Conservation (phyloP, 805 yeast genomes). For the Wickerhamomyces queroliae region DNA sequence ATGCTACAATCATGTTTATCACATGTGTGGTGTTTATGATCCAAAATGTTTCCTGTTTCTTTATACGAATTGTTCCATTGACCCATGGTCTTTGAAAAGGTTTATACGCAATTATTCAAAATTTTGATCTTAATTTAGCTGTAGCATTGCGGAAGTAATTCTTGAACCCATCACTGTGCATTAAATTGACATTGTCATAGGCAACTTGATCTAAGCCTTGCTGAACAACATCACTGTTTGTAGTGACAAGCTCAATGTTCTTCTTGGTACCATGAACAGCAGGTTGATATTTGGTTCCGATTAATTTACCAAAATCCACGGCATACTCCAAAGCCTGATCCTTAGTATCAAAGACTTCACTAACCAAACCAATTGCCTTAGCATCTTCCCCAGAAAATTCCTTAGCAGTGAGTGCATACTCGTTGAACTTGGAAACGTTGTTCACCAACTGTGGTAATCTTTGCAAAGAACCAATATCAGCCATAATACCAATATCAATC, state of each 20-base stretch:
- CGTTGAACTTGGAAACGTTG: constrained; percentile 52
- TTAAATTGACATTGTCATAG: constrained; percentile 37
- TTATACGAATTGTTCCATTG: no score
- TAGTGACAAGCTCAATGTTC: constrained; percentile 37
- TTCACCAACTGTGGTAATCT: constrained; percentile 50
- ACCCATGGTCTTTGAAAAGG: no score
- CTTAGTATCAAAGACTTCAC: constrained; percentile 39
- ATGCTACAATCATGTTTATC: not conserved
- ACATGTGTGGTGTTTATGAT: not conserved
- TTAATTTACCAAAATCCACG: constrained; percentile 36
- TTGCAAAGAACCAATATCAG: constrained; percentile 76
- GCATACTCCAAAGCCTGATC: constrained; percentile 46
- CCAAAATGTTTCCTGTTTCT: not conserved
- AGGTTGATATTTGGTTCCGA: constrained; percentile 44
- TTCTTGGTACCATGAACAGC: constrained; percentile 63
- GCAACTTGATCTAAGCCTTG: constrained; percentile 48
- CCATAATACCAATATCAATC: constrained; percentile 67
- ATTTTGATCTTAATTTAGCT: constrained; percentile 1
- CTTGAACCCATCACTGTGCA: constrained; percentile 8
- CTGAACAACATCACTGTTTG: constrained; percentile 31
- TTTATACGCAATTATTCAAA: not conserved
- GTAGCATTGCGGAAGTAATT: constrained; percentile 5
- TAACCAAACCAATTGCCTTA: constrained; percentile 44
- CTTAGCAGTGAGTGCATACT: constrained; percentile 58
- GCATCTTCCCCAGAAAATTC: constrained; percentile 53